Conservation (phyloP, 2,329 filamentous ascomycete genomes). For the Exserohilum rostratum region DNA sequence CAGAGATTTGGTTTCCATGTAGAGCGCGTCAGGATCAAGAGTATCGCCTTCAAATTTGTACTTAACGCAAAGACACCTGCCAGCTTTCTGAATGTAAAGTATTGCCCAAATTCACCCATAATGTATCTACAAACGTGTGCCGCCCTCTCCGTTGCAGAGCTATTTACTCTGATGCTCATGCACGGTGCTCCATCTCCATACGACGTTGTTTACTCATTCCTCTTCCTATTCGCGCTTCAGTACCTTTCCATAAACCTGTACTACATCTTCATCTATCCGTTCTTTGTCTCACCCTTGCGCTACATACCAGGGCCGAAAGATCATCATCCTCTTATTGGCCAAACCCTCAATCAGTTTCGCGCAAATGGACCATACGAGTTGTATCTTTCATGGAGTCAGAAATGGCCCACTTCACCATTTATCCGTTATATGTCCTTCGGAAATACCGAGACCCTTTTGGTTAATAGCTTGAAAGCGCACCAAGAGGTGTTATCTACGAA, state of each 20-base stretch:
- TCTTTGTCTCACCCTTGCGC: constrained; percentile 23
- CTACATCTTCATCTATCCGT: constrained; percentile 23
- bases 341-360: constrained; percentile 18
- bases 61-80: no score
- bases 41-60: no score
- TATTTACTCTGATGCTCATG: constrained; percentile 8
- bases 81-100: no score
- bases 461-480: constrained; percentile 16
- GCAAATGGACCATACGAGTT: constrained; percentile 16
- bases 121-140: constrained; percentile 16
- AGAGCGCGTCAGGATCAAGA: no score
- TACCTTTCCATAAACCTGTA: constrained; percentile 19
- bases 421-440: constrained; percentile 20
- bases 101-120: neutral
- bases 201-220: neutral
- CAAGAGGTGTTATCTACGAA: constrained; percentile 19
- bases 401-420: constrained; percentile 15
- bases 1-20: no score
- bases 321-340: constrained; percentile 16
- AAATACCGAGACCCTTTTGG: constrained; percentile 17
- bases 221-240: constrained; percentile 14
- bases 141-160: constrained; percentile 13
- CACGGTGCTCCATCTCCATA: neutral
- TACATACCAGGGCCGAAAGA: constrained; percentile 19
- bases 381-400: constrained; percentile 13